A percentile compares a stretch with the other conserved stretches of the same genome.
phyloP scores from a whole-genome alignment of 2,329 filamentous ascomycete genomes.

The Trichophyton verrucosum region DNA sequence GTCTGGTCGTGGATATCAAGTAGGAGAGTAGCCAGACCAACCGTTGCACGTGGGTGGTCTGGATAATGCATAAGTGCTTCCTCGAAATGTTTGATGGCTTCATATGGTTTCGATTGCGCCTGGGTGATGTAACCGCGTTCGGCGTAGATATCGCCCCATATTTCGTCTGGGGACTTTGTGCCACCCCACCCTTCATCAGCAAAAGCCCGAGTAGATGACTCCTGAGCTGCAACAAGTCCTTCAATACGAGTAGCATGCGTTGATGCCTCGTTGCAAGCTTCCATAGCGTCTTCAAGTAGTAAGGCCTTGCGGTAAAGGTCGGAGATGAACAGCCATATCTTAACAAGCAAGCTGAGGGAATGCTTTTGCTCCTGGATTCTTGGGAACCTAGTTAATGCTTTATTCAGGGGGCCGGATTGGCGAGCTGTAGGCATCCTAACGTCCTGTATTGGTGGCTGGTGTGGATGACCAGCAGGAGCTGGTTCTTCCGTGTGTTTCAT shows the following conservation, averaged over 20 bases:
- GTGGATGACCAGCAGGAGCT: conserved; percentile 24
- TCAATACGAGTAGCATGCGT: conserved; percentile 64
- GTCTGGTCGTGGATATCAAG: conserved; percentile 65
- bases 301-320: conserved; percentile 74
- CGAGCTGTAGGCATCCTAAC: conserved; percentile 26
- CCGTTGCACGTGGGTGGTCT: conserved; percentile 66
- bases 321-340: conserved; percentile 82
- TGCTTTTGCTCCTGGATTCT: conserved; percentile 42
- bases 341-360: conserved; percentile 50
- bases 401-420: conserved; percentile 29
- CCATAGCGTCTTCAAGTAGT: conserved; percentile 66
- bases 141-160: conserved; percentile 71
- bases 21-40: conserved; percentile 72
- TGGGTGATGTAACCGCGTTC: conserved; percentile 61
- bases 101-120: conserved; percentile 50
- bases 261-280: conserved; percentile 68
- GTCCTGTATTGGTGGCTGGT: conserved; percentile 35
- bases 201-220: conserved; percentile 50
- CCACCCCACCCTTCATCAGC: conserved; percentile 62
- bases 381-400: conserved; percentile 39
- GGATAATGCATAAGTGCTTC: conserved; percentile 65
- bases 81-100: conserved; percentile 68
- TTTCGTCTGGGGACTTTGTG: conserved; percentile 66
- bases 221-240: conserved; percentile 48
- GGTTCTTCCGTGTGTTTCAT: conserved; percentile 25